Conservation (phyloP, 2,329 filamentous ascomycete species). For the Colletotrichum paranaense region DNA sequence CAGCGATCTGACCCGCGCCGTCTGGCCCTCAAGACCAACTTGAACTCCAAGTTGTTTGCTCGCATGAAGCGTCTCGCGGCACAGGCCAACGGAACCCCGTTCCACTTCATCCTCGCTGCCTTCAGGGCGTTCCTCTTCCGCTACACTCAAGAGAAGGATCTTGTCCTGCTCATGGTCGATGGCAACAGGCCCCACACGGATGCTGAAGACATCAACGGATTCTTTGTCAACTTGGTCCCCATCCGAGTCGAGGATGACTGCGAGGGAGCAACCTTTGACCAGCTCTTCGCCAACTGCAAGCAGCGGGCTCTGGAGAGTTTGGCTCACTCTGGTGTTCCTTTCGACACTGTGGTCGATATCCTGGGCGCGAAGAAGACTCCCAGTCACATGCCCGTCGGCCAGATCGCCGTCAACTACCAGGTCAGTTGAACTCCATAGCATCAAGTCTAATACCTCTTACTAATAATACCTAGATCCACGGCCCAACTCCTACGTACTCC, state of each 20-base stretch:
- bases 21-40: constrained; percentile 37
- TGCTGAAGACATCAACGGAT: constrained; percentile 39
- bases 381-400: not conserved
- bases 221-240: constrained; percentile 42
- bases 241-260: constrained; percentile 40
- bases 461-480: not conserved
- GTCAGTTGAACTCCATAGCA: not conserved
- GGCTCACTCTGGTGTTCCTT: not conserved
- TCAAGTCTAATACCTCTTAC: not conserved
- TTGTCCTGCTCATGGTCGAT: constrained; percentile 41
- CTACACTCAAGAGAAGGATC: constrained; percentile 40
- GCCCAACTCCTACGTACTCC: constrained; percentile 33
- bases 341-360: not conserved
- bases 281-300: constrained; percentile 40
- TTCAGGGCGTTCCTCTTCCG: constrained; percentile 27
- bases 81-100: constrained; percentile 38
- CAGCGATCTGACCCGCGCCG: constrained; percentile 37
- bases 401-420: not conserved
- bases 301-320: constrained; percentile 20
- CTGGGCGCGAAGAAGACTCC: not conserved
- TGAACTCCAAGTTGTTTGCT: constrained; percentile 38
- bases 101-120: constrained; percentile 41
- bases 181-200: constrained; percentile 41
- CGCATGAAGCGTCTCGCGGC: constrained; percentile 42
- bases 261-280: constrained; percentile 38